Evolutionary conservation across 495 filamentous ascomycete genomes (phyloP).

Genomic region (Chaetomidium leptoderma): DNA sequence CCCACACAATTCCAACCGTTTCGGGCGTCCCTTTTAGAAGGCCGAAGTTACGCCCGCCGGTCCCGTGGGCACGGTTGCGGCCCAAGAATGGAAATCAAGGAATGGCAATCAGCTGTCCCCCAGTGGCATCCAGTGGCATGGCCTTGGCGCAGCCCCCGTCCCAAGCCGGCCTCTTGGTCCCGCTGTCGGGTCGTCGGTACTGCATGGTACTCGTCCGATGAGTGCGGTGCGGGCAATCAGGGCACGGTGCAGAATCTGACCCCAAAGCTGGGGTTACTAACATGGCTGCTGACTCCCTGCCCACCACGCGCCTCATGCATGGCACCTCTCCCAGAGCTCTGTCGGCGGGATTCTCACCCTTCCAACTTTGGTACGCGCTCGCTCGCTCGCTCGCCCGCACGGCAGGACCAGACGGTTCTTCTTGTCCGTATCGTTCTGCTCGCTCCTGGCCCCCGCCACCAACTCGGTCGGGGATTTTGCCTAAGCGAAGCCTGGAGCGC

Average conservation of each 20-base stretch:
- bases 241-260: slow-evolving; percentile 14
- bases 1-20: too few species aligned
- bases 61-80: not conserved
- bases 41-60: not conserved
- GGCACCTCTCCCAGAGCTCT: slow-evolving; percentile 2
- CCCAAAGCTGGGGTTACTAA: not conserved
- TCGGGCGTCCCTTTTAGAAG: too few species aligned
- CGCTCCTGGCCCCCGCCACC: too few species aligned
- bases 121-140: not conserved
- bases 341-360: not conserved
- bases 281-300: slow-evolving; percentile 5
- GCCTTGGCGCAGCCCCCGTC: not conserved
- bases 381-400: too few species aligned
- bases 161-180: slow-evolving; percentile 4
- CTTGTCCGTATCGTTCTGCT: too few species aligned
- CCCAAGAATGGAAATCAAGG: not conserved
- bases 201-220: not conserved
- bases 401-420: too few species aligned
- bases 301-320: slow-evolving; percentile 11
- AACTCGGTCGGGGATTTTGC: too few species aligned
- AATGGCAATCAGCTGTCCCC: not conserved
- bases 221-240: not conserved
- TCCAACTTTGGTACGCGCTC: not conserved
- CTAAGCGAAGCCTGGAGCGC: not conserved
- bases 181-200: slow-evolving; percentile 19